These are phyloP conservation scores for Acidiella bohemica DNA, from an alignment of 495 filamentous ascomycete species.

Conservation along the genomic window DNA sequence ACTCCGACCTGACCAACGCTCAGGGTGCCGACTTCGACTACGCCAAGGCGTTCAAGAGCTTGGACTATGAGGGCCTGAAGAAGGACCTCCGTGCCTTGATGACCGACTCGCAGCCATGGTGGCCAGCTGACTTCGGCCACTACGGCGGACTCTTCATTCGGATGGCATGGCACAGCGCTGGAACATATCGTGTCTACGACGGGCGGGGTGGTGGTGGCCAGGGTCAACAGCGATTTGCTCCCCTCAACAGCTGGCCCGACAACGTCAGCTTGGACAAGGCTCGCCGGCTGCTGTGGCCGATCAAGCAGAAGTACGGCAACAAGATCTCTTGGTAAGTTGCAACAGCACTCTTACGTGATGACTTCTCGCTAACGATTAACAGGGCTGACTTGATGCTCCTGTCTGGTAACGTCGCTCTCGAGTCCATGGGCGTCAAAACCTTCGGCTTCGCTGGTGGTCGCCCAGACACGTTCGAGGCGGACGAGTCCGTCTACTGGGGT, in stretches of 20 bases:
- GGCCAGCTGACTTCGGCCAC: slow-evolving; percentile 66
- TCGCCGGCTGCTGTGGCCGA: slow-evolving; percentile 60
- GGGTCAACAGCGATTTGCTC: slow-evolving; percentile 62
- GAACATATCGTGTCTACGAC: slow-evolving; percentile 58
- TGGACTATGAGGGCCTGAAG: slow-evolving; percentile 60
- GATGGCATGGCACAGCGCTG: slow-evolving; percentile 65
- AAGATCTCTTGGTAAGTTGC: slow-evolving; percentile 49
- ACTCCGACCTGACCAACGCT: slow-evolving; percentile 47
- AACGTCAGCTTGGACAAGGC: slow-evolving; percentile 66
- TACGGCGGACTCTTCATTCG: slow-evolving; percentile 65
- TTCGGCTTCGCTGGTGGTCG: slow-evolving; percentile 61
- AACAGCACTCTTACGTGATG: background rate
- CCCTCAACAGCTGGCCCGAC: slow-evolving; percentile 69
- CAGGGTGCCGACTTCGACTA: slow-evolving; percentile 50
- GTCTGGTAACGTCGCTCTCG: slow-evolving; percentile 59
- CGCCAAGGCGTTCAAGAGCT: slow-evolving; percentile 50
- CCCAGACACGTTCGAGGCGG: slow-evolving; percentile 54
- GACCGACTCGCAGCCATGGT: slow-evolving; percentile 65
- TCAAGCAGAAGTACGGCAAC: slow-evolving; percentile 70
- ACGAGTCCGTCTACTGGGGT: slow-evolving; percentile 63
- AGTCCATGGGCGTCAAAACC: slow-evolving; percentile 61
- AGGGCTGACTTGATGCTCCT: slow-evolving; percentile 53
- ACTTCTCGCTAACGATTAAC: background rate
- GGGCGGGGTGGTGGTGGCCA: slow-evolving; percentile 58
- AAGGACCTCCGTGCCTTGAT: slow-evolving; percentile 51